Base-by-base conservation (phyloP, 441 rosid genomes). In the Erodium trifolium region DNA sequence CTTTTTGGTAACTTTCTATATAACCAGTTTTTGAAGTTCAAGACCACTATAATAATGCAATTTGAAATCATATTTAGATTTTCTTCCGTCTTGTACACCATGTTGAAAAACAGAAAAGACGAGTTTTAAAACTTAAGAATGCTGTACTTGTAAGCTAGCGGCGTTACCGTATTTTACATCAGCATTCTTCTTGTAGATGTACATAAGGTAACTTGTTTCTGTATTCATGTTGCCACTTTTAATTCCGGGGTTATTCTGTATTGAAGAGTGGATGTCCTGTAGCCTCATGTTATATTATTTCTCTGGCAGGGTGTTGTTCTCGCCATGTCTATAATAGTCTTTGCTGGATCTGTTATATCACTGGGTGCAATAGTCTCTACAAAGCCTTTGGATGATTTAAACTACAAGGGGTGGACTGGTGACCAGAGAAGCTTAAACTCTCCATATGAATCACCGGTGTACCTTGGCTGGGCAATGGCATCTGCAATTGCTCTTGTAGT, bases 401-500 rank as follows among this genome's bases (percentile, higher is more conserved):
- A 82, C 68, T 91, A 96, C 88, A 88, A 82, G 87, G 87, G 87
- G 72, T 86, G 81, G 89, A 86, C 92, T 79, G 85, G 84, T 70
- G 87, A 78, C 62, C 85, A 81, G 68, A 78, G 85, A 73, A 80
- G 82, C 82, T 86, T 80, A 75, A 76, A 74, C 65, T 91, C 99
- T 75, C 92, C 97, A 49, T 96, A 96, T 80, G 84, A 87, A 71
- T 96, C 99, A 73, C 82, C 98, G 31, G 87, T 82, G 65, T 96
- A 91, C 84, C 83, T 96, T 80, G 99, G 99, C 67, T 96, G 99
- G 98, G 98, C 93, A 66, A 87, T 96, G 95, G 93, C 99, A 67
- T 86, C 97, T 79, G 97, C 85, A 66, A 85, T 96, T 80, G 95
- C 97, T 74, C 75, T 96, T 75, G 82, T 87, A 65, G 99, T 96